phyloP scores from a whole-genome alignment of 257 asterid genomes.

The Plantago elongata region DNA sequence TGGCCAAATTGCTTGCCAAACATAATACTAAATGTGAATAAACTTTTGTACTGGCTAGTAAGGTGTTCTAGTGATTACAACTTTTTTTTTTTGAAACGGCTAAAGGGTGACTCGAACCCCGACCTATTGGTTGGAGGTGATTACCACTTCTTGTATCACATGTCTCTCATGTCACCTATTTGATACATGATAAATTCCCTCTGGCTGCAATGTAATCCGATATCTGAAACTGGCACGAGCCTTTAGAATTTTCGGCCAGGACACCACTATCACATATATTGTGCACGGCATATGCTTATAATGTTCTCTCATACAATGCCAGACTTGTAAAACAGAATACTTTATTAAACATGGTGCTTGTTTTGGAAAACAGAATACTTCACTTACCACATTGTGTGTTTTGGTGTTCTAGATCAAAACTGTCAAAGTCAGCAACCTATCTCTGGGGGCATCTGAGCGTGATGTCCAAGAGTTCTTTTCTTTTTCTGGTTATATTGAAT shows the following conservation, averaged over 20 bases:
- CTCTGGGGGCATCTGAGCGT: conserved; percentile 78
- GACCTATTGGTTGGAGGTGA: too few relatives aligned
- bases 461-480: conserved; percentile 89
- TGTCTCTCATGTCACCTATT: too few relatives aligned
- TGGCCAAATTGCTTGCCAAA: too few relatives aligned
- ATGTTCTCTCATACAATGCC: background rate
- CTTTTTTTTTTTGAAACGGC: too few relatives aligned
- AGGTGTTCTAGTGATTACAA: too few relatives aligned
- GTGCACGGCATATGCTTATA: background rate
- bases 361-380: background rate
- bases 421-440: conserved; percentile 84
- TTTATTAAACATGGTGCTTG: conserved; percentile 4
- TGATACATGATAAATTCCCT: background rate
- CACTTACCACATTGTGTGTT: conserved; percentile 17
- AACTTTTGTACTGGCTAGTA: too few relatives aligned
- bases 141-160: too few relatives aligned
- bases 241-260: background rate
- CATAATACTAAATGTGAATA: too few relatives aligned
- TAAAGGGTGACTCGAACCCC: too few relatives aligned
- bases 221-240: background rate
- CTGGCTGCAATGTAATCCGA: background rate
- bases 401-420: conserved; percentile 49
- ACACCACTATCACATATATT: background rate
- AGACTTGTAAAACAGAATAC: background rate
- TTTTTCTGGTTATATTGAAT: conserved; percentile 89